Conservation (phyloP, 148 eudicot species). For the Rhododendron vialii region DNA sequence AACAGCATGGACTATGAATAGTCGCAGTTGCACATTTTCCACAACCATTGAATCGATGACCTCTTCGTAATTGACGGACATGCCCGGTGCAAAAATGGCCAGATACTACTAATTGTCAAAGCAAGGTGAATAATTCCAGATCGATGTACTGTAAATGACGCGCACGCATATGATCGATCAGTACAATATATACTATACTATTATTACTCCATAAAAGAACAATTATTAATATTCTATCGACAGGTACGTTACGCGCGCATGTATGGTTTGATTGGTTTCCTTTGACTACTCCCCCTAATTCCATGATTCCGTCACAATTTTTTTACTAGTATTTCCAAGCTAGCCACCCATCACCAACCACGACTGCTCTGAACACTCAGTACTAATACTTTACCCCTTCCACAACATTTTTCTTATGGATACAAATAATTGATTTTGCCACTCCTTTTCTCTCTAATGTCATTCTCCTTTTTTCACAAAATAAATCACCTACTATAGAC, state of each 20-base stretch:
- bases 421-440: too few species aligned
- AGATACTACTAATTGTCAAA: neutral
- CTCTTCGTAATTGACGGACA: neutral
- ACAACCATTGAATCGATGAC: neutral
- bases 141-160: neutral
- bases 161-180: too few species aligned
- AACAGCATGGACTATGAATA: neutral
- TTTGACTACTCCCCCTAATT: neutral
- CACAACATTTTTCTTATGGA: neutral
- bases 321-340: too few species aligned
- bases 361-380: neutral
- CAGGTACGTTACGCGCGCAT: neutral
- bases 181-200: too few species aligned
- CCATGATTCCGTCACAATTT: neutral
- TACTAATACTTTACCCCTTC: neutral
- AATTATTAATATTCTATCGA: too few species aligned
- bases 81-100: neutral
- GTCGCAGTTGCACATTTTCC: neutral
- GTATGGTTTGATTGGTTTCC: neutral
- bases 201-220: too few species aligned
- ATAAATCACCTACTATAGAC: too few species aligned
- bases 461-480: too few species aligned
- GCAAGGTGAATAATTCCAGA: neutral
- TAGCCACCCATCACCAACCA: neutral
- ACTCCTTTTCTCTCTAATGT: too few species aligned